These are phyloP conservation scores for Niveomyces coronatus DNA, from an alignment of 2,329 filamentous ascomycete species.

Conservation along the genomic window DNA sequence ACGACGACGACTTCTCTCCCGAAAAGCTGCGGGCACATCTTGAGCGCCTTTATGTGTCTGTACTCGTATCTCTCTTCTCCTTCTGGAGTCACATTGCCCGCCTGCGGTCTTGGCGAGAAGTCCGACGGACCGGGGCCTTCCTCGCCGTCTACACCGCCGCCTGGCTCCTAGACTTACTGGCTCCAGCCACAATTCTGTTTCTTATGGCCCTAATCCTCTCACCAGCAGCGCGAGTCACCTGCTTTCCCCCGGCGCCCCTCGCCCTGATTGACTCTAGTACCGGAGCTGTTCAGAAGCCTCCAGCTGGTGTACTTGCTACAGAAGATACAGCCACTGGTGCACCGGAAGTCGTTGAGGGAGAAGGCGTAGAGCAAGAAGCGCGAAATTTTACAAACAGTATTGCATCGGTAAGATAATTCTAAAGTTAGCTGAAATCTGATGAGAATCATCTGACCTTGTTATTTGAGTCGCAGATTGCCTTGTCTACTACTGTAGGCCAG, in stretches of 20 bases:
- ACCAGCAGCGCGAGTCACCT: slow-evolving; percentile 43
- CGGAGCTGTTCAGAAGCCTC: slow-evolving; percentile 63
- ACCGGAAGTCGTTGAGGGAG: slow-evolving; percentile 67
- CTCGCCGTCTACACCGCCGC: slow-evolving; percentile 41
- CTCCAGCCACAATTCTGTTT: slow-evolving; percentile 45
- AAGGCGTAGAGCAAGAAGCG: slow-evolving; percentile 70
- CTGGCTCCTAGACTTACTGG: slow-evolving; percentile 58
- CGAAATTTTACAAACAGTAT: slow-evolving; percentile 65
- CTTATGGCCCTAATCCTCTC: slow-evolving; percentile 54
- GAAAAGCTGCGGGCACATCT: slow-evolving; percentile 69
- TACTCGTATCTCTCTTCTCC: slow-evolving; percentile 52
- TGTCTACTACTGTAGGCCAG: too few species aligned
- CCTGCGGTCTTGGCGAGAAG: slow-evolving; percentile 67
- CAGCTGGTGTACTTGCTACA: slow-evolving; percentile 60
- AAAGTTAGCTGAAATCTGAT: too few species aligned
- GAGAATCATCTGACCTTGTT: neutral
- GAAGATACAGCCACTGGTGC: slow-evolving; percentile 66
- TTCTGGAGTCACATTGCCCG: slow-evolving; percentile 61
- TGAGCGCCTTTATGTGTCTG: slow-evolving; percentile 68
- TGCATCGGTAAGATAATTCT: slow-evolving; percentile 11
- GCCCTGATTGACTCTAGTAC: slow-evolving; percentile 56
- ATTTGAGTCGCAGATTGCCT: neutral
- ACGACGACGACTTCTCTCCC: slow-evolving; percentile 70
- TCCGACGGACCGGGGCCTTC: slow-evolving; percentile 53
- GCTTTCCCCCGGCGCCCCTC: slow-evolving; percentile 68